Evolutionary conservation across 202 grass and related monocot genomes (phyloP).

Genomic region (Carex sylvatica): DNA sequence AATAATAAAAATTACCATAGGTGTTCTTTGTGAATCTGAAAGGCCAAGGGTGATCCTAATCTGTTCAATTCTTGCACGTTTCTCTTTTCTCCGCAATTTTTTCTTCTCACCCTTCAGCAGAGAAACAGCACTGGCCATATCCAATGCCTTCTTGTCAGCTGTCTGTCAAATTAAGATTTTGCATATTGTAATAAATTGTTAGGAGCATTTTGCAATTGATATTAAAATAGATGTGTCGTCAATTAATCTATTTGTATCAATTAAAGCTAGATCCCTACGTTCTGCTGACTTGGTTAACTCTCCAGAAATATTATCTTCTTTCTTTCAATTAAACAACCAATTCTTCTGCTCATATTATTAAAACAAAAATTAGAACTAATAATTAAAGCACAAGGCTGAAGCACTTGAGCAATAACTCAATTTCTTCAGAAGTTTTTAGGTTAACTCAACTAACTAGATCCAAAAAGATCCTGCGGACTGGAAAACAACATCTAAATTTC

Average conservation of each 20-base stretch:
- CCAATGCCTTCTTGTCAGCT: slow-evolving; percentile 48
- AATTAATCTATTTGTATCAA: not conserved
- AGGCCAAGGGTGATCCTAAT: slow-evolving; percentile 94
- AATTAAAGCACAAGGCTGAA: not conserved
- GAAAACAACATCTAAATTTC: not conserved
- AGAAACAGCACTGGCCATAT: slow-evolving; percentile 69
- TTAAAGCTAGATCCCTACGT: not conserved
- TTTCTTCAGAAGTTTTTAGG: not conserved
- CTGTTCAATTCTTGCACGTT: slow-evolving; percentile 92
- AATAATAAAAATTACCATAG: slow-evolving; percentile 50
- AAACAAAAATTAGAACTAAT: not conserved
- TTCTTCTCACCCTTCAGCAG: slow-evolving; percentile 78
- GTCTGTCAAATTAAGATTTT: slow-evolving; percentile 34
- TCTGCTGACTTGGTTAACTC: not conserved
- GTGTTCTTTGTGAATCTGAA: slow-evolving; percentile 97
- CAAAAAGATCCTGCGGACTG: not conserved
- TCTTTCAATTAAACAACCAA: not conserved
- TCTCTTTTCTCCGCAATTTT: slow-evolving; percentile 90
- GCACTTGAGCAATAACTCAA: not conserved
- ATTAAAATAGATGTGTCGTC: not conserved
- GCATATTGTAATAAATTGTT: not conserved
- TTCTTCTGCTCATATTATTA: not conserved
- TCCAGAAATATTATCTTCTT: not conserved
- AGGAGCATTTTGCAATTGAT: not conserved
- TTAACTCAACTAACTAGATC: not conserved